Evolutionary conservation across 192 early-diverging fungal genomes (phyloP).

Genomic region (Spizellomyces sp.): DNA sequence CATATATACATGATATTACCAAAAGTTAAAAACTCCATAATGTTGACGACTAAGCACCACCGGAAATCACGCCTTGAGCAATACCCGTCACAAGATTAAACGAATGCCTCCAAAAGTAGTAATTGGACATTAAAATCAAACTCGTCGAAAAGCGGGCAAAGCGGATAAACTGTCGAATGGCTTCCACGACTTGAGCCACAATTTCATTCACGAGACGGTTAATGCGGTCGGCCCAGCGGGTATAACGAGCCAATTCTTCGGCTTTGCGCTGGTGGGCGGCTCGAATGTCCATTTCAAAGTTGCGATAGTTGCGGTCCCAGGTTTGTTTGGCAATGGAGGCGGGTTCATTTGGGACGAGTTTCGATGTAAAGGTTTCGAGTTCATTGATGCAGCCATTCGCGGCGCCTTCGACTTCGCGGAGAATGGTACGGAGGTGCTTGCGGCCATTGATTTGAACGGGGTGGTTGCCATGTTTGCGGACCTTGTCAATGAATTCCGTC

Average conservation of each 20-base stretch:
- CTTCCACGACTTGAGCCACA: slow-evolving; percentile 49
- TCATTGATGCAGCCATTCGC: slow-evolving; percentile 48
- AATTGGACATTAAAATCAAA: slow-evolving; percentile 51
- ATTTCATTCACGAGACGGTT: slow-evolving; percentile 50
- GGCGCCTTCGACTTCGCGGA: slow-evolving; percentile 54
- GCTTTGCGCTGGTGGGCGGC: slow-evolving; percentile 44
- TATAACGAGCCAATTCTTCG: slow-evolving; percentile 43
- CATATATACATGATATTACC: too few species aligned
- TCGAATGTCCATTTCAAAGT: slow-evolving; percentile 47
- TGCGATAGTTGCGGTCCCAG: slow-evolving; percentile 56
- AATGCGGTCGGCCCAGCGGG: slow-evolving; percentile 48
- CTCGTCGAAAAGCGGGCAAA: slow-evolving; percentile 53
- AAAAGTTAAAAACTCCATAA: too few species aligned
- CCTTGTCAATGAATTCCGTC: slow-evolving; percentile 47
- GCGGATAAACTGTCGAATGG: slow-evolving; percentile 49
- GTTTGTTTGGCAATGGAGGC: slow-evolving; percentile 42
- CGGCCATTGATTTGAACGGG: slow-evolving; percentile 49
- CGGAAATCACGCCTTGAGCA: slow-evolving; percentile 40
- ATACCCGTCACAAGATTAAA: slow-evolving; percentile 44
- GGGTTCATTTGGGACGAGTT: slow-evolving; percentile 48
- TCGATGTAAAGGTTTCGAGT: slow-evolving; percentile 46
- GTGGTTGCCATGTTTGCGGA: slow-evolving; percentile 47
- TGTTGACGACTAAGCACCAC: too few species aligned
- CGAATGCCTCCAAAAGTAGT: slow-evolving; percentile 54
- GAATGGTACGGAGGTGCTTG: slow-evolving; percentile 54